These are phyloP conservation scores for Emericellopsis atlantica DNA, from an alignment of 2,329 filamentous ascomycete species.

Conservation along the genomic window DNA sequence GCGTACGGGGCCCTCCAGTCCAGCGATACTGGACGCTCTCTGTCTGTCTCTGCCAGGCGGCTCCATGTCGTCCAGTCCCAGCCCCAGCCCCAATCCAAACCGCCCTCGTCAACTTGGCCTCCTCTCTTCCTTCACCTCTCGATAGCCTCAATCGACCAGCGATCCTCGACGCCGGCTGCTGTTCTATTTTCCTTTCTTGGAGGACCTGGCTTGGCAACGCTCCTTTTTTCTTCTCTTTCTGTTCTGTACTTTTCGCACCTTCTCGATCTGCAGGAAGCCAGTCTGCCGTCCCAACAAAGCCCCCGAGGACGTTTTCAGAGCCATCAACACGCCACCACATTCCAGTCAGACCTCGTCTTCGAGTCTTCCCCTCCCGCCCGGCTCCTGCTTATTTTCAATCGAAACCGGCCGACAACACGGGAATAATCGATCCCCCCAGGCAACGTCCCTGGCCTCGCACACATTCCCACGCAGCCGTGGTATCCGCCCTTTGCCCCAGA, in stretches of 20 bases:
- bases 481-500: background rate
- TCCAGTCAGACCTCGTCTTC: background rate
- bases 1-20: too few species aligned
- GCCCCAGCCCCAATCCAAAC: background rate
- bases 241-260: background rate
- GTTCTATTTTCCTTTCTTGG: background rate
- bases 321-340: background rate
- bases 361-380: background rate
- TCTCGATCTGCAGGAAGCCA: background rate
- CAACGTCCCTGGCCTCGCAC: background rate
- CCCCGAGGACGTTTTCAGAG: background rate
- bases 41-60: too few species aligned
- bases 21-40: too few species aligned
- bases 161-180: background rate
- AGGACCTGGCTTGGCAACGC: background rate
- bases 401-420: too few species aligned
- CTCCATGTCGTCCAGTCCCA: too few species aligned
- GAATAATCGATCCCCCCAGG: background rate
- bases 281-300: background rate
- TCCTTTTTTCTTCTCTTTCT: background rate
- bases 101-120: background rate
- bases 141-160: background rate
- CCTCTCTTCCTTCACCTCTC: background rate
- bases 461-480: background rate
- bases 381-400: background rate